phyloP scores from a whole-genome alignment of 495 filamentous ascomycete species.

The Tuber umbilicatum region DNA sequence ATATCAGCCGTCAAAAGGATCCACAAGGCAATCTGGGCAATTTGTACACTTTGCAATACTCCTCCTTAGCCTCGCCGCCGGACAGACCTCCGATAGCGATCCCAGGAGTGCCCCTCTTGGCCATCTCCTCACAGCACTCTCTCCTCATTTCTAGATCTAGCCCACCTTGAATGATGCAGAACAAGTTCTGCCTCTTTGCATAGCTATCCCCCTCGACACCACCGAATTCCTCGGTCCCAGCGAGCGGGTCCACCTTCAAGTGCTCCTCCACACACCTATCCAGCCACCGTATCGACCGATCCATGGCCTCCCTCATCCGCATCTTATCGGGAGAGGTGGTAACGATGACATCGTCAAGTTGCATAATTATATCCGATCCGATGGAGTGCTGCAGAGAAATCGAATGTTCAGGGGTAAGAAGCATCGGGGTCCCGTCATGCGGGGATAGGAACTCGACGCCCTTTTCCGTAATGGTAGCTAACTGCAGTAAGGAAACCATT shows the following conservation, averaged over 20 bases:
- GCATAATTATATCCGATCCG: conserved; percentile 98
- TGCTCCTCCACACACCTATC: conserved; percentile 94
- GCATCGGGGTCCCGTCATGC: conserved; percentile 93
- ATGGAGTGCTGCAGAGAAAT: conserved; percentile 95
- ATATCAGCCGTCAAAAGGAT: conserved; percentile 11
- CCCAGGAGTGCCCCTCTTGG: conserved; percentile 81
- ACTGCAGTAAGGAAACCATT: conserved; percentile 93
- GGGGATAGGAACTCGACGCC: conserved; percentile 91
- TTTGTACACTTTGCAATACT: conserved; percentile 50
- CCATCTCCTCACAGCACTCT: conserved; percentile 84
- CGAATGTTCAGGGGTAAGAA: conserved; percentile 94
- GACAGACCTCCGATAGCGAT: conserved; percentile 94
- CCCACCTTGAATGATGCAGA: conserved; percentile 97
- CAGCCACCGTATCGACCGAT: conserved; percentile 94
- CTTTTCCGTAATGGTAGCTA: conserved; percentile 89
- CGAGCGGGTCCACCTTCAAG: conserved; percentile 56
- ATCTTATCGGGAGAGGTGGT: conserved; percentile 82
- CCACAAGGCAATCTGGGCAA: not conserved
- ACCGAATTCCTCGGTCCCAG: conserved; percentile 27
- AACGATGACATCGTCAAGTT: conserved; percentile 93
- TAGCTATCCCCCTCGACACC: conserved; percentile 28
- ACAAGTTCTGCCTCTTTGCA: conserved; percentile 72
- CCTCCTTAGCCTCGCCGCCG: conserved; percentile 69
- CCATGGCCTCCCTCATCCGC: conserved; percentile 90
- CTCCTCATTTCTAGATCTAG: conserved; percentile 81